These are phyloP conservation scores for Hydnum rufescens DNA, from an alignment of 768 basidiomycete genomes.

Conservation along the genomic window DNA sequence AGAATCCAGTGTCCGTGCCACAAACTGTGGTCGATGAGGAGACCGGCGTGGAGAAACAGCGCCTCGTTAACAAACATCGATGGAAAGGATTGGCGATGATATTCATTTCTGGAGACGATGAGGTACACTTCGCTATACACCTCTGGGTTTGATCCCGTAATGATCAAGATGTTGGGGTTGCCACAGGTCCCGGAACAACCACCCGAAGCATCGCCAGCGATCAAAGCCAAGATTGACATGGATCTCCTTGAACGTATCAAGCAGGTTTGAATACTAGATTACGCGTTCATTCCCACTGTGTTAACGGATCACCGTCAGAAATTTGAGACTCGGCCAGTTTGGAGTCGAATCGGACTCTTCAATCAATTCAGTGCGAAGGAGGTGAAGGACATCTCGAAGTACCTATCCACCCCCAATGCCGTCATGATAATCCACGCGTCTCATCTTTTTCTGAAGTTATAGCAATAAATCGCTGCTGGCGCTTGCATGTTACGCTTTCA, in stretches of 20 bases:
- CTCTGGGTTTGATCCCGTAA: too few species aligned
- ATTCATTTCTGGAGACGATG: conserved; percentile 22
- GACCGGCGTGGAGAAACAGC: conserved; percentile 62
- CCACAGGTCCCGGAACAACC: background rate
- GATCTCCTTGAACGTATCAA: conserved; percentile 26
- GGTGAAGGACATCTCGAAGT: conserved; percentile 60
- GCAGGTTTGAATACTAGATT: conserved; percentile 22
- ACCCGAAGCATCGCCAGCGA: conserved; percentile 2
- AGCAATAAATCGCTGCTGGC: conserved; percentile 74
- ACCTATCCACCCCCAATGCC: conserved; percentile 11
- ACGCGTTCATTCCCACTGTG: background rate
- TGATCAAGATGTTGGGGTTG: background rate
- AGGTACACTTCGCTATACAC: conserved; percentile 25
- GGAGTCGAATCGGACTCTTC: conserved; percentile 72
- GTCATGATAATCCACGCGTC: background rate
- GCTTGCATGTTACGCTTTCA: conserved; percentile 68
- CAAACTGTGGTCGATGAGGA: conserved; percentile 47
- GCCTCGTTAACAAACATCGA: conserved; percentile 70
- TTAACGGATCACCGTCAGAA: conserved; percentile 24
- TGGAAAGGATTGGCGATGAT: conserved; percentile 70
- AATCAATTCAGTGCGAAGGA: conserved; percentile 59
- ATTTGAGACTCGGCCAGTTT: conserved; percentile 60
- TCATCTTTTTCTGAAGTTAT: background rate
- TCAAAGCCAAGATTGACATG: conserved; percentile 18
- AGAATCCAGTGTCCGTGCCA: conserved; percentile 52